Conservation (phyloP, 805 yeast genomes). For the Candida xyloterini region DNA sequence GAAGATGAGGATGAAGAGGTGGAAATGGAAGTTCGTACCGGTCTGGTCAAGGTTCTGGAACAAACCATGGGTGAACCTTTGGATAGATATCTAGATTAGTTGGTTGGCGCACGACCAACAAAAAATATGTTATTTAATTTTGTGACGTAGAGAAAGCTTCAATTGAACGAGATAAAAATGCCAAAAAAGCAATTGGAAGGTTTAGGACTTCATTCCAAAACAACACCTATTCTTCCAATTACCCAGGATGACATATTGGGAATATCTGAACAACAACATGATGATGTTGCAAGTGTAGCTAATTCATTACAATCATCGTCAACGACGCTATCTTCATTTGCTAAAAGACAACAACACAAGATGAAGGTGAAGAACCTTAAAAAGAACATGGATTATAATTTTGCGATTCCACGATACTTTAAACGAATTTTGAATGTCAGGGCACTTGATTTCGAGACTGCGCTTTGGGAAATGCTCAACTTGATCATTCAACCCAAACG, state of each 20-base stretch:
- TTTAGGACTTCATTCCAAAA: slow-evolving; percentile 18
- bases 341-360: slow-evolving; percentile 26
- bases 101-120: slow-evolving; percentile 3
- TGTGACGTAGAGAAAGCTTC: slow-evolving; percentile 4
- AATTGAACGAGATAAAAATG: slow-evolving; percentile 7
- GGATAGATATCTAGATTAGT: slow-evolving; percentile 63
- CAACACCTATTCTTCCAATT: slow-evolving; percentile 20
- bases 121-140: neutral
- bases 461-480: slow-evolving; percentile 85
- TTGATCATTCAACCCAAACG: slow-evolving; percentile 72
- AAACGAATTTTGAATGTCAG: slow-evolving; percentile 63
- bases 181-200: slow-evolving; percentile 23
- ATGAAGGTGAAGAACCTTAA: slow-evolving; percentile 20
- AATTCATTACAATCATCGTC: slow-evolving; percentile 27
- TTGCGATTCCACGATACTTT: slow-evolving; percentile 31
- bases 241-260: slow-evolving; percentile 23
- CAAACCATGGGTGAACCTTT: slow-evolving; percentile 92
- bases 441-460: slow-evolving; percentile 87
- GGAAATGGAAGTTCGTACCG: slow-evolving; percentile 85
- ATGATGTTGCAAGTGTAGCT: slow-evolving; percentile 26
- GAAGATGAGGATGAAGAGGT: slow-evolving; percentile 96
- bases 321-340: slow-evolving; percentile 24
- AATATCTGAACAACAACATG: slow-evolving; percentile 12
- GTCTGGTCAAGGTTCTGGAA: slow-evolving; percentile 87
- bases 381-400: slow-evolving; percentile 17